Evolutionary conservation across 495 filamentous ascomycete genomes (phyloP).

Genomic region (Podospora appendiculata): DNA sequence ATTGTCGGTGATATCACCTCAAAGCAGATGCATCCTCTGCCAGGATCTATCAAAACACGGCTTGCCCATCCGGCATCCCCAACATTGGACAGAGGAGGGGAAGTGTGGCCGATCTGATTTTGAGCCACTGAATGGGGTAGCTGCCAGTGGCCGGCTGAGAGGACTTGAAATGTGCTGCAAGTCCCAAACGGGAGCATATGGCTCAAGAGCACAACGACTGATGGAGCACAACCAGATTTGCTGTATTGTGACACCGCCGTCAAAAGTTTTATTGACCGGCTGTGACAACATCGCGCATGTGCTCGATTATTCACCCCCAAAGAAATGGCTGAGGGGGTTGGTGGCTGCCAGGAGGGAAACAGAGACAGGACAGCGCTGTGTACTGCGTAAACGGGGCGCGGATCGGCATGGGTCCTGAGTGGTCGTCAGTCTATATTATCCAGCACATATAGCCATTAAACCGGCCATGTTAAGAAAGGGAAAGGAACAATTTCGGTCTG

Average conservation of each 20-base stretch:
- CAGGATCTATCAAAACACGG: constrained; percentile 2
- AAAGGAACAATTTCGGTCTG: constrained; percentile 31
- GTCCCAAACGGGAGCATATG: not conserved
- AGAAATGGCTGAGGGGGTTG: too few species aligned
- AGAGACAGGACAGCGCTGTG: too few species aligned
- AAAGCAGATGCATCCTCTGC: not conserved
- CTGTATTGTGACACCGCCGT: not conserved
- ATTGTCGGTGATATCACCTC: too few species aligned
- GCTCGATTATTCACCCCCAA: not conserved
- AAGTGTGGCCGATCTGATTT: constrained; percentile 10
- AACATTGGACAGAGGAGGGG: constrained; percentile 7
- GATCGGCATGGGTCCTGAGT: constrained; percentile 17
- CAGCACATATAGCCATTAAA: constrained; percentile 35
- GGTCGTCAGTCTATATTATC: constrained; percentile 32
- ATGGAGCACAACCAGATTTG: not conserved
- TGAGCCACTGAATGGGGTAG: constrained; percentile 8
- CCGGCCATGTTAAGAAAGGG: constrained; percentile 25
- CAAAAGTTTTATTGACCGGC: not conserved
- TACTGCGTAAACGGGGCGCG: constrained; percentile 1
- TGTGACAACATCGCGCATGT: constrained; percentile 9
- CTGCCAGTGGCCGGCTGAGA: constrained; percentile 10
- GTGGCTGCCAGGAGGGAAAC: too few species aligned
- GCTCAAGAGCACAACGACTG: not conserved
- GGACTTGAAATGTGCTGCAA: constrained; percentile 1
- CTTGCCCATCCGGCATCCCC: constrained; percentile 4